These are phyloP conservation scores for Bidens hawaiensis DNA, from an alignment of 140 eudicot species.

Conservation along the genomic window DNA sequence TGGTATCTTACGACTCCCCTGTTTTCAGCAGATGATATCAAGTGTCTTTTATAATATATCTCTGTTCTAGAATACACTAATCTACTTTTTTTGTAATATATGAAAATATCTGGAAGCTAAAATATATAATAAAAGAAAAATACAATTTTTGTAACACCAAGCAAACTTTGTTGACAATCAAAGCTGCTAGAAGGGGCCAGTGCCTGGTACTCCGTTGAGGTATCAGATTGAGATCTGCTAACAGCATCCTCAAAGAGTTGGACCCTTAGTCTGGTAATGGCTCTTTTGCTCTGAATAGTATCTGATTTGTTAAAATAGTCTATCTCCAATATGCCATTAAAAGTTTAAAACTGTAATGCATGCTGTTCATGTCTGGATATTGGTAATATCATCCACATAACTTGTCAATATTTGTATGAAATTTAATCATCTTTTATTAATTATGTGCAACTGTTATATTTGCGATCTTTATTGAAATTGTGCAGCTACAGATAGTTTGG, in stretches of 20 bases:
- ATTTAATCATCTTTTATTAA: background rate
- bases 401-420: background rate
- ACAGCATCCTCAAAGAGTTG: conserved; percentile 26
- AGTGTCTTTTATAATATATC: background rate
- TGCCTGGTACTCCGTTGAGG: conserved; percentile 20
- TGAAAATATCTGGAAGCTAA: background rate
- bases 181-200: conserved; percentile 23
- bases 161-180: conserved; percentile 18
- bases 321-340: conserved; percentile 7
- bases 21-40: background rate
- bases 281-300: conserved; percentile 22
- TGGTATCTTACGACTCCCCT: background rate
- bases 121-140: conserved; percentile 8
- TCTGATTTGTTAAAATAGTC: conserved; percentile 20
- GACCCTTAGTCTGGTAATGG: conserved; percentile 29
- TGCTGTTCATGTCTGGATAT: conserved; percentile 8
- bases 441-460: conserved; percentile 11
- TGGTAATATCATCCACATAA: conserved; percentile 12
- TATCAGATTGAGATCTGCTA: conserved; percentile 22
- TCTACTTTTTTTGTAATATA: background rate
- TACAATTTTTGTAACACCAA: conserved; percentile 14
- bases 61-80: conserved; percentile 1
- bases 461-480: conserved; percentile 11
- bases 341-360: conserved; percentile 21
- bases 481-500: conserved; percentile 37